A percentile compares a stretch with the other conserved stretches of the same genome.
Evolutionary conservation across 495 filamentous ascomycete genomes (phyloP).

Genomic region (Aspergillus panamensis): DNA sequence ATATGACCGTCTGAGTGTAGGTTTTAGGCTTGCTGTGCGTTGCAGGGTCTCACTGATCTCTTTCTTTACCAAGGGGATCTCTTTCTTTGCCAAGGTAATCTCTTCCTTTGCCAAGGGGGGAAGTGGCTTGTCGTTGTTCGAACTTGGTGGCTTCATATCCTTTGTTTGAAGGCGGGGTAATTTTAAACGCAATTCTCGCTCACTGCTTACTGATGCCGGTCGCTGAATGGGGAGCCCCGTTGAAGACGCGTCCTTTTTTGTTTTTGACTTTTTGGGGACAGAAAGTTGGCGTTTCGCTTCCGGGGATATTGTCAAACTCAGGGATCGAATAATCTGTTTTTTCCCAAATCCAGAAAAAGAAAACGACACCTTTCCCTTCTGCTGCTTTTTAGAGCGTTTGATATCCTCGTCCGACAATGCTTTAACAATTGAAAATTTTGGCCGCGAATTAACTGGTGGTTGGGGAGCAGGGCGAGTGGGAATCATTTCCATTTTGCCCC

Average conservation of each 20-base stretch:
- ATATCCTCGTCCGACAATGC: conserved; percentile 22
- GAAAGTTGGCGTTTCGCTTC: background rate
- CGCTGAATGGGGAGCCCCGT: conserved; percentile 7
- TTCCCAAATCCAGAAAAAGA: conserved; percentile 20
- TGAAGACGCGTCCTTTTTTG: conserved; percentile 15
- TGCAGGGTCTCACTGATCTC: background rate
- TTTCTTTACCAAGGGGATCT: conserved; percentile 3
- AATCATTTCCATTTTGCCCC: conserved; percentile 37
- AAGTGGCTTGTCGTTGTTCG: background rate
- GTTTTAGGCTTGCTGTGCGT: background rate
- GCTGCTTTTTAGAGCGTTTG: conserved; percentile 15
- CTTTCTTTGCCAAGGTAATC: too few species aligned
- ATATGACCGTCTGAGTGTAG: conserved; percentile 1
- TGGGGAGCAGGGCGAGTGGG: conserved; percentile 37
- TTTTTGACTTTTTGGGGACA: background rate
- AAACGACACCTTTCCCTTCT: conserved; percentile 19
- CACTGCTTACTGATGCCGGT: conserved; percentile 22
- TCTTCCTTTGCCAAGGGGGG: conserved; percentile 1
- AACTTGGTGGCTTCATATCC: conserved; percentile 12
- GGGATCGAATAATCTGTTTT: conserved; percentile 15
- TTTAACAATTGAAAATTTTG: conserved; percentile 15
- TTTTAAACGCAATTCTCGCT: conserved; percentile 29
- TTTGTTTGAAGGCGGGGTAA: conserved; percentile 39
- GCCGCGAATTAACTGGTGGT: conserved; percentile 23
- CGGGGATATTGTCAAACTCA: conserved; percentile 4